A percentile compares a stretch with the other conserved stretches of the same genome.
phyloP scores from a whole-genome alignment of 441 rosid species.

The Jatropha podagrica region DNA sequence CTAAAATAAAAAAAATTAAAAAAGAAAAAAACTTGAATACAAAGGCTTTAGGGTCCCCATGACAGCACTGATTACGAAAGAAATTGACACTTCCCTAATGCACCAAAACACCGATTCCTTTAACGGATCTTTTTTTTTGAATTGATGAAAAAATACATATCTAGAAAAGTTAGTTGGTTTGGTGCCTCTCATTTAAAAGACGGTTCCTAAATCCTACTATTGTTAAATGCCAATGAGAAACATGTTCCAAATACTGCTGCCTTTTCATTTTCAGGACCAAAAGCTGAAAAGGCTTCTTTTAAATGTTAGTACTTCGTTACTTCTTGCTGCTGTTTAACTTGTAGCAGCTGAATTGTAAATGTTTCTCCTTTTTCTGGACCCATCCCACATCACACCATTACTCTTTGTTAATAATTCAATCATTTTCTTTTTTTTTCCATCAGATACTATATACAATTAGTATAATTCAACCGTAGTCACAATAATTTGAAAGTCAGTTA shows the following conservation, averaged over 20 bases:
- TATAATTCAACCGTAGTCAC: too few relatives aligned
- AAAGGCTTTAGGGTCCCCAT: not conserved
- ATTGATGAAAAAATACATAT: too few relatives aligned
- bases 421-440: too few relatives aligned
- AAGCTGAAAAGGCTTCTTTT: not conserved
- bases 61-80: not conserved
- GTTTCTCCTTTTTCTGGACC: too few relatives aligned
- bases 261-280: not conserved
- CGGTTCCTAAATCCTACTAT: conserved; percentile 35
- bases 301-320: too few relatives aligned
- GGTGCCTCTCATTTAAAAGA: conserved; percentile 23
- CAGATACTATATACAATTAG: too few relatives aligned
- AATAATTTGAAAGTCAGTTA: too few relatives aligned
- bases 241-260: not conserved
- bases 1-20: not conserved
- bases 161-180: not conserved
- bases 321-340: too few relatives aligned
- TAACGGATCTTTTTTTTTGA: not conserved
- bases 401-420: too few relatives aligned
- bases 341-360: too few relatives aligned
- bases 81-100: conserved; percentile 5
- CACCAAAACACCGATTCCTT: not conserved
- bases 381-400: too few relatives aligned
- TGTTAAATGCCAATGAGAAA: not conserved
- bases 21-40: not conserved